These are phyloP conservation scores for Pyrus hybrid DNA, from an alignment of 331 rosid species.

Conservation along the genomic window DNA sequence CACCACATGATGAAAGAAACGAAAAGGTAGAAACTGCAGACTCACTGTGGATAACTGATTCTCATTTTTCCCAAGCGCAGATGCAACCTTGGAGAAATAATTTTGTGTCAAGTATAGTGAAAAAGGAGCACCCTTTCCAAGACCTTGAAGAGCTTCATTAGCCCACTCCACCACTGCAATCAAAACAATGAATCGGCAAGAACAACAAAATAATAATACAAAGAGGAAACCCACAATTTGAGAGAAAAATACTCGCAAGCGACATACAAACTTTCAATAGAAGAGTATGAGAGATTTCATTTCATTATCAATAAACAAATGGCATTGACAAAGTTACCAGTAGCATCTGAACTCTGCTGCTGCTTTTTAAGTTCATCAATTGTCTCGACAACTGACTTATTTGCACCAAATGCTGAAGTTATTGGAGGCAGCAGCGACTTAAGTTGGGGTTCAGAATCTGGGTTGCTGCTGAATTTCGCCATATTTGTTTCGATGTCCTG, in stretches of 20 bases:
- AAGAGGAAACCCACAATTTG: not conserved
- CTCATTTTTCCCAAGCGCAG: conserved; percentile 47
- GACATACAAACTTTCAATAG: not conserved
- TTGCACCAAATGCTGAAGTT: conserved; percentile 50
- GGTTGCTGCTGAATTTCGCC: conserved; percentile 60
- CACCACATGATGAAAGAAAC: not conserved
- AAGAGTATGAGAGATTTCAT: not conserved
- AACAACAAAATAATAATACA: not conserved
- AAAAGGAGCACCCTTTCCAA: conserved; percentile 93
- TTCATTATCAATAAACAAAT: not conserved
- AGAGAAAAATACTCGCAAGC: not conserved
- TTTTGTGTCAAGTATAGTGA: conserved; percentile 74
- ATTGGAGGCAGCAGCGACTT: conserved; percentile 71
- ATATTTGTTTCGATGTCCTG: conserved; percentile 60
- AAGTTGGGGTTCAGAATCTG: conserved; percentile 66
- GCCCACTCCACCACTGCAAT: conserved; percentile 84
- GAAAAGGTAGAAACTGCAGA: not conserved
- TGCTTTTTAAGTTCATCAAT: conserved; percentile 59
- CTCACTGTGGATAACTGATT: conserved; percentile 70
- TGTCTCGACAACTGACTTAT: conserved; percentile 59
- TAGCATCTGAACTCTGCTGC: conserved; percentile 53
- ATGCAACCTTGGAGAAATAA: conserved; percentile 74
- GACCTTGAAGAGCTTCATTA: conserved; percentile 84
- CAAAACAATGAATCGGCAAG: conserved; percentile 3
- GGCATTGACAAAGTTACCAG: conserved; percentile 43